phyloP scores from a whole-genome alignment of 345 rosid genomes.

The Pistacia integerrima region DNA sequence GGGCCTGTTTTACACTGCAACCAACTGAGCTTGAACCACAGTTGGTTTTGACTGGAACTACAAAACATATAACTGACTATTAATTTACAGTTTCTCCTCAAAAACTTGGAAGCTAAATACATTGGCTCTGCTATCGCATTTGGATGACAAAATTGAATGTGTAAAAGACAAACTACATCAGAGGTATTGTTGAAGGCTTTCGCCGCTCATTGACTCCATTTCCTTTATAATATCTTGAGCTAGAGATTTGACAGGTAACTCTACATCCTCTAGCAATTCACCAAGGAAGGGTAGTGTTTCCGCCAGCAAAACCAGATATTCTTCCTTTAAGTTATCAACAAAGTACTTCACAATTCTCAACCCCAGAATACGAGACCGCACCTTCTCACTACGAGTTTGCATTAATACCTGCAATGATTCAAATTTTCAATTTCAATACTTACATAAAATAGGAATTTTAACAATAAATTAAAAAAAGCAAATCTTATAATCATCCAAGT shows the following conservation, averaged over 20 bases:
- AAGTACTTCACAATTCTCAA: constrained; percentile 74
- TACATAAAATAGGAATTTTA: not conserved
- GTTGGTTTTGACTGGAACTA: not conserved
- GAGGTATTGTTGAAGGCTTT: constrained; percentile 68
- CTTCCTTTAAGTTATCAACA: constrained; percentile 81
- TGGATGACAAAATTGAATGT: not conserved
- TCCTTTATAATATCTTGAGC: constrained; percentile 85
- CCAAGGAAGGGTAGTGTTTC: constrained; percentile 93
- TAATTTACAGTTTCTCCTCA: constrained; percentile 9
- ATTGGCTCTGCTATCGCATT: not conserved
- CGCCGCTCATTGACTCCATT: constrained; percentile 91
- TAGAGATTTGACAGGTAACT: constrained; percentile 72
- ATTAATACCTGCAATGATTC: constrained; percentile 58
- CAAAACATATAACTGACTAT: constrained; percentile 9
- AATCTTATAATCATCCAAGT: not conserved
- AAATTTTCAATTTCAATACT: not conserved
- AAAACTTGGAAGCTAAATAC: not conserved
- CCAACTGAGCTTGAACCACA: not conserved
- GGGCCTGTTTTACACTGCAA: not conserved
- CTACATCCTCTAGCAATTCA: constrained; percentile 84
- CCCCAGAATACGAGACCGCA: constrained; percentile 73
- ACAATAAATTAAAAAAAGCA: too few relatives aligned
- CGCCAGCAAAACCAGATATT: constrained; percentile 69
- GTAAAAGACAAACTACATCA: constrained; percentile 23
- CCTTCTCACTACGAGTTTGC: constrained; percentile 89